Conservation (phyloP, 768 basidiomycete genomes). For the Mycena rosella region DNA sequence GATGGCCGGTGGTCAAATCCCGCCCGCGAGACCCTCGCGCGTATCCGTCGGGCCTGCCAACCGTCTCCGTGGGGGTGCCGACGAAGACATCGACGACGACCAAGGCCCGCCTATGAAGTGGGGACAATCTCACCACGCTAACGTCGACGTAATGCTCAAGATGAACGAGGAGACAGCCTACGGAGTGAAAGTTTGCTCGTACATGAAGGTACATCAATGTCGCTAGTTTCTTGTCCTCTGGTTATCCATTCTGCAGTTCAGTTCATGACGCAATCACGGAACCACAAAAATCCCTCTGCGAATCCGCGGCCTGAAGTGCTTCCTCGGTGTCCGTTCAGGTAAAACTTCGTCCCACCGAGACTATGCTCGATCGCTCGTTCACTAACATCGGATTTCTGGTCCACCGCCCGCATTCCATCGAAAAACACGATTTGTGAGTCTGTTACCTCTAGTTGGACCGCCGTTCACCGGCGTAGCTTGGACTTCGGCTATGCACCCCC, state of each 20-base stretch:
- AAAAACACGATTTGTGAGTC: constrained; percentile 9
- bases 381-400: constrained; percentile 9
- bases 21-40: not conserved
- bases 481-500: not conserved
- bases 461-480: not conserved
- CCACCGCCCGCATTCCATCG: not conserved
- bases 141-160: not conserved
- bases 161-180: not conserved
- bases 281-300: not conserved
- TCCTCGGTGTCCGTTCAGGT: not conserved
- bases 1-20: not conserved
- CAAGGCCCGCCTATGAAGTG: not conserved
- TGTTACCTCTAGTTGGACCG: too few relatives aligned
- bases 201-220: not conserved
- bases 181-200: not conserved
- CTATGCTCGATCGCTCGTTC: constrained; percentile 7
- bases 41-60: not conserved
- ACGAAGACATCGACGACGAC: not conserved
- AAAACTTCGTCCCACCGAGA: not conserved
- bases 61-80: constrained; percentile 4
- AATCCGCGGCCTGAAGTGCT: not conserved
- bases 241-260: not conserved
- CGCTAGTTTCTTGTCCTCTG: not conserved
- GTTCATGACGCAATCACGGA: constrained; percentile 1
- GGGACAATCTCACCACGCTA: not conserved